A percentile compares a stretch with the other conserved stretches of the same genome.
Conservation (phyloP, 2,329 filamentous ascomycete species). For the Monosporascus sp. region DNA sequence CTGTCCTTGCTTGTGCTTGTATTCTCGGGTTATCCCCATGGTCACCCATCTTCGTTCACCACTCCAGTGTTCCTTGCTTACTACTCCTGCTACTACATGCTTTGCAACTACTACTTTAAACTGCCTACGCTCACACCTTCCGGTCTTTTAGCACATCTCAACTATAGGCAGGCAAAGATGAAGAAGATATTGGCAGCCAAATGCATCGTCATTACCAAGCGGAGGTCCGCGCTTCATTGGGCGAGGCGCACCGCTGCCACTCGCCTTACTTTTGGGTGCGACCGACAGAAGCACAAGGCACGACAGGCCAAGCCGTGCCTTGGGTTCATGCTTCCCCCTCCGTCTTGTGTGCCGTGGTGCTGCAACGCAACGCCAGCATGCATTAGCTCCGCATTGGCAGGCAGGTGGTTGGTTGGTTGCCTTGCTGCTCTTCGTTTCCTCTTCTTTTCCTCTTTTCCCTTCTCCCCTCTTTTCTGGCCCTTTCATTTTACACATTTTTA, state of each 20-base stretch:
- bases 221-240: slow-evolving; percentile 18
- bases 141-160: too few species aligned
- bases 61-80: too few species aligned
- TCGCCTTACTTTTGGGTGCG: slow-evolving; percentile 25
- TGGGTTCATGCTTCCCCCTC: background rate
- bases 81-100: too few species aligned
- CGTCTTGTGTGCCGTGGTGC: slow-evolving; percentile 18
- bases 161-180: background rate
- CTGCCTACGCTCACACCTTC: too few species aligned
- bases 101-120: too few species aligned
- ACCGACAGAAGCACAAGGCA: slow-evolving; percentile 15
- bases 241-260: slow-evolving; percentile 17
- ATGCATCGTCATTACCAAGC: too few species aligned
- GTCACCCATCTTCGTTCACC: too few species aligned
- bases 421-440: slow-evolving; percentile 4
- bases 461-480: background rate
- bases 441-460: slow-evolving; percentile 2
- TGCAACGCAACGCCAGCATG: slow-evolving; percentile 5
- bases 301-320: slow-evolving; percentile 4
- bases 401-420: slow-evolving; percentile 10
- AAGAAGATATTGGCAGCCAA: background rate
- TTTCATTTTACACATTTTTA: background rate
- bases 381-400: slow-evolving; percentile 16
- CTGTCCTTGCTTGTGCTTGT: background rate
- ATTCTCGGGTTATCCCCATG: background rate